Conservation (phyloP, 2,329 filamentous ascomycete genomes). For the Zymoseptoria pseudotritici region DNA sequence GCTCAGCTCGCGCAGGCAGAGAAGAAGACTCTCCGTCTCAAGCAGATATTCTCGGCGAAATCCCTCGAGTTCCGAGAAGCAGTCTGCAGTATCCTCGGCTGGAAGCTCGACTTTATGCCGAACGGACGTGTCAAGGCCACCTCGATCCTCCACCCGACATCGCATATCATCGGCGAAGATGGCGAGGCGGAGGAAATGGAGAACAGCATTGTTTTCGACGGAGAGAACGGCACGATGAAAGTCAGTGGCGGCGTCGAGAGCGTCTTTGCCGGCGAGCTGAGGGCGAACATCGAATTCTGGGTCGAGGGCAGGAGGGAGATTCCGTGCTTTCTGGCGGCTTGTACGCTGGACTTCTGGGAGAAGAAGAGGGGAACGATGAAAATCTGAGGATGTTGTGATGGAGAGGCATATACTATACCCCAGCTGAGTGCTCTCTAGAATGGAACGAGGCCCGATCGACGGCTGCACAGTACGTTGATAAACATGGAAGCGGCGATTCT, state of each 20-base stretch:
- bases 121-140: slow-evolving; percentile 93
- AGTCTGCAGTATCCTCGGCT: slow-evolving; percentile 84
- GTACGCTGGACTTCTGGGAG: slow-evolving; percentile 91
- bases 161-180: slow-evolving; percentile 35
- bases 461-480: not conserved
- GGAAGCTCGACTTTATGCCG: slow-evolving; percentile 93
- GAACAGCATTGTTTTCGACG: slow-evolving; percentile 72
- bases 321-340: slow-evolving; percentile 81
- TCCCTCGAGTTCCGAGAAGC: slow-evolving; percentile 92
- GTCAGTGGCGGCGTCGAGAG: slow-evolving; percentile 83
- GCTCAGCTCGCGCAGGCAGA: slow-evolving; percentile 54
- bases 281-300: slow-evolving; percentile 87
- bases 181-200: slow-evolving; percentile 32
- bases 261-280: slow-evolving; percentile 76
- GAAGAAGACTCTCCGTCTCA: slow-evolving; percentile 77
- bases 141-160: slow-evolving; percentile 64
- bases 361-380: slow-evolving; percentile 38
- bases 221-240: slow-evolving; percentile 96
- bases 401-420: not conserved
- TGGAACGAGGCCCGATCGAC: not conserved
- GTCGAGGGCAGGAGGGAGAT: slow-evolving; percentile 90
- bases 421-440: not conserved
- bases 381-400: slow-evolving; percentile 7
- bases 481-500: not conserved
- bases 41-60: slow-evolving; percentile 87